Base-by-base conservation (phyloP, 1,284 basidiomycete species). In the Cryptococcus sp. region DNA sequence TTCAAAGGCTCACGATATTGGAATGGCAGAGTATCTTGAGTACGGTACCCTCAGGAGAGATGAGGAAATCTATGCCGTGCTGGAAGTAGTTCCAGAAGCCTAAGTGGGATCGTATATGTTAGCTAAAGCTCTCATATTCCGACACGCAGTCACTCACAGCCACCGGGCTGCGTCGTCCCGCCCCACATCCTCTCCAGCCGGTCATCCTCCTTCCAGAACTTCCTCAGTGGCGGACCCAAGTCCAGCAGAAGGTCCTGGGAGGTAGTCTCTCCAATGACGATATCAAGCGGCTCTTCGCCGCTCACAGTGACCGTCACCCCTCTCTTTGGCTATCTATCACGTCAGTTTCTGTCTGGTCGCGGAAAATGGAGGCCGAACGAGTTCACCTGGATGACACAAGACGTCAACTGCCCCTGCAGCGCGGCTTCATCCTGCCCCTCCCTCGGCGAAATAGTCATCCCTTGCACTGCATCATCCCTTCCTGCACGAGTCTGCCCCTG, bases 41-140 rank as follows among this genome's bases (percentile, higher is more conserved):
- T n/a, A 93, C 87, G 2, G 82, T 66, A 67, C 69, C 67, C 18
- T 87, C 86, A 11, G 57, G 37, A 2, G 85, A 87, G 37, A 93
- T 80, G 21, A 91, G 80, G 62, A 92, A 88, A 69, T 94, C 91
- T 12, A 94, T 75, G 1, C 91, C 91, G 67, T 89, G 84, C 66
- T 91, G 87, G 64, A 93, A 91, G 71, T 93, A 94, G 70, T 93
- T 93, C 78, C 90, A 92, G 75, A 93, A 94, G 74, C 91, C 67
- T 69, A 37, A 42, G 40, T 3, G 18, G n/a, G 37, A 47, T 45
- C 43, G 24, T 7, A 13, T 18, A 11, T n/a, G n/a, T 21, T n/a
- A 44, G 16, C 4, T 21, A 11, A n/a, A 28, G 21, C 39, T 18
- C n/a, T 18, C 28, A 33, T 33, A 9, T 33, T 4, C 4, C 4